Percentiles rank a stretch among this genome's conserved stretches.
These are phyloP conservation scores for Pythium biforme DNA, from an alignment of 352 stramenopile genomes.

Conservation along the genomic window DNA sequence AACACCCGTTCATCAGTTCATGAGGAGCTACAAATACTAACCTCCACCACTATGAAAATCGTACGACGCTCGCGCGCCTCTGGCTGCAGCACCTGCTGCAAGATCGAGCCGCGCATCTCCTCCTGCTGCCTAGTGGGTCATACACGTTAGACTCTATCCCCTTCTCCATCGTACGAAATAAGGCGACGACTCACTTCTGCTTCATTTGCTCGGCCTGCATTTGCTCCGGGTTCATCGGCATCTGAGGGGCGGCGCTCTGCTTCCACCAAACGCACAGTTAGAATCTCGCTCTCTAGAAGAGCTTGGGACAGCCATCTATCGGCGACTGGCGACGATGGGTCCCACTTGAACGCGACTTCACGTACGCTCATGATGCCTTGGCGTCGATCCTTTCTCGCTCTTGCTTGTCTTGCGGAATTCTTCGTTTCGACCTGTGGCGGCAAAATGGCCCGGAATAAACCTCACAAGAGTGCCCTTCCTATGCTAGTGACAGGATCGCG, in stretches of 20 bases:
- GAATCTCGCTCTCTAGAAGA: no score
- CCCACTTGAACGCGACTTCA: neutral
- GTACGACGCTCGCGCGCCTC: constrained; percentile 78
- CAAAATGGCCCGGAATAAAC: neutral
- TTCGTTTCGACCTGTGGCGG: neutral
- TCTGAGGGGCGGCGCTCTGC: constrained; percentile 15
- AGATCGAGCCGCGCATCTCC: constrained; percentile 74
- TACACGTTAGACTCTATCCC: neutral
- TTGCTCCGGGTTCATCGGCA: constrained; percentile 76
- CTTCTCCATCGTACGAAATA: neutral
- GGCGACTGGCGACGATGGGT: no score
- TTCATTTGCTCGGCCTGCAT: constrained; percentile 86
- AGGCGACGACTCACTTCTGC: constrained; percentile 52
- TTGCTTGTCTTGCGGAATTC: neutral
- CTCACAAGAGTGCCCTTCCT: no score
- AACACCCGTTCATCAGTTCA: neutral
- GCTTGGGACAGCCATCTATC: no score
- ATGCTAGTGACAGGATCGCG: neutral
- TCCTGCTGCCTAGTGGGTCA: constrained; percentile 66
- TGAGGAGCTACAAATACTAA: neutral
- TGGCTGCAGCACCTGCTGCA: constrained; percentile 77
- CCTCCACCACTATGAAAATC: no score
- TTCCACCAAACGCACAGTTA: neutral
- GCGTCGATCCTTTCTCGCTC: neutral
- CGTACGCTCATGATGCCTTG: constrained; percentile 30